These are phyloP conservation scores for Tolypocladium sp. DNA, from an alignment of 2,329 filamentous ascomycete genomes.

Conservation along the genomic window DNA sequence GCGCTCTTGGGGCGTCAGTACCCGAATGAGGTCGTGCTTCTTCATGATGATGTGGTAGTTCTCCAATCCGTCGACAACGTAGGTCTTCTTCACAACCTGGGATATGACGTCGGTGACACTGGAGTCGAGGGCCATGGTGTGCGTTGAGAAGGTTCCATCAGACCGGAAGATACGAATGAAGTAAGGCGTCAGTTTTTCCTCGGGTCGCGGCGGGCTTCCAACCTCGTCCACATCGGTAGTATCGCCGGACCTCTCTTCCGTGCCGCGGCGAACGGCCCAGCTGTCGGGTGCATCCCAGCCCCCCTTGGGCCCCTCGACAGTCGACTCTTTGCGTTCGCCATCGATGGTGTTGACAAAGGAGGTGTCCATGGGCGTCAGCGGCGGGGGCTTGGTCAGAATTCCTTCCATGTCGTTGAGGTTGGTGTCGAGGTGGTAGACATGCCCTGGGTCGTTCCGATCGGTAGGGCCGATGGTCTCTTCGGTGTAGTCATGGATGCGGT, in stretches of 20 bases:
- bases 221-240: slow-evolving; percentile 57
- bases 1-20: slow-evolving; percentile 68
- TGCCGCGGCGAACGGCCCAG: slow-evolving; percentile 77
- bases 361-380: slow-evolving; percentile 62
- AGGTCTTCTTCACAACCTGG: slow-evolving; percentile 92
- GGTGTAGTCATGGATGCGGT: slow-evolving; percentile 38
- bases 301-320: slow-evolving; percentile 34
- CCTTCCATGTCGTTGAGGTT: slow-evolving; percentile 87
- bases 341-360: slow-evolving; percentile 37
- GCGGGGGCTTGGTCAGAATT: slow-evolving; percentile 64
- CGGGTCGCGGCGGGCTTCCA: slow-evolving; percentile 56
- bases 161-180: slow-evolving; percentile 93
- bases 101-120: slow-evolving; percentile 79
- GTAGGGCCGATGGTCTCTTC: slow-evolving; percentile 53
- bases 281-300: slow-evolving; percentile 93
- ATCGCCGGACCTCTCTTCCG: slow-evolving; percentile 53
- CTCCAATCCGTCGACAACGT: slow-evolving; percentile 78
- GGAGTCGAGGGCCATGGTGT: slow-evolving; percentile 75
- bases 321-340: slow-evolving; percentile 28
- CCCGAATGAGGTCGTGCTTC: slow-evolving; percentile 81
- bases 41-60: slow-evolving; percentile 95
- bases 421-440: slow-evolving; percentile 72
- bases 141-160: slow-evolving; percentile 88
- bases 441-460: slow-evolving; percentile 48
- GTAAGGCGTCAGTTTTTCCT: slow-evolving; percentile 69